Base-by-base conservation (phyloP, 2,329 filamentous ascomycete genomes). In the Xylariaceae sp. region DNA sequence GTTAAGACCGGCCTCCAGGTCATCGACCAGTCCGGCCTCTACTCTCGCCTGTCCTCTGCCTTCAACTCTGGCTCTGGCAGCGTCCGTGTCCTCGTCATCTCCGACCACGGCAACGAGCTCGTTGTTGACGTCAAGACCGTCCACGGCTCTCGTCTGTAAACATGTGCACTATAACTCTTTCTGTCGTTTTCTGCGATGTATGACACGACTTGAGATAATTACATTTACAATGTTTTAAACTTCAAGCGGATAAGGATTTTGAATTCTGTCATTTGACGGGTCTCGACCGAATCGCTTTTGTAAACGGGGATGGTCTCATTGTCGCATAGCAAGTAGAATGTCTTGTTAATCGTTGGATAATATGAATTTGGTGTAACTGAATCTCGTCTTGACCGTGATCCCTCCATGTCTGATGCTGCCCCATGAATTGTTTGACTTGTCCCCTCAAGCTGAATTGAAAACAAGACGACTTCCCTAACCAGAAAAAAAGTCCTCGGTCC, bases 121-220 rank as follows among this genome's bases (percentile, higher is more conserved):
- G 91, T 88, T 64, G 94, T 99, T 63, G 94, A 99, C 83, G 94
- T 95, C 85, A 97, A 96, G 88, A 88, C 95, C 69, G 88, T 97
- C 69, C 94, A 99, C 77, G 82, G 82, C 68, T 84, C 82, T 60
- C 80, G 79, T 65, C 73, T 86, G 71, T 86, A 83, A 76, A 62
- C 36, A 40, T 51, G 45, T 49, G 41, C 40, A 42, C 45, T 49
- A 33, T 46, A 38, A 42, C 15, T n/a, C n/a, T n/a, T 41, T 41
- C 35, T 44, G 38, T 42, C 39, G 35, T 44, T 38, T 50, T 47
- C 59, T 47, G 60, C 54, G 58, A 61, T 65, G 58, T 57, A 58
- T 52, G 52, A 60, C 56, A 60, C 59, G 56, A 53, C 58, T 52
- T 59, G 59, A 62, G 58, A 62, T 61, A 50, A 57, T 58, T 54